Evolutionary conservation across 1,139 yeast genomes (phyloP).

Genomic region (Candida sojae): DNA sequence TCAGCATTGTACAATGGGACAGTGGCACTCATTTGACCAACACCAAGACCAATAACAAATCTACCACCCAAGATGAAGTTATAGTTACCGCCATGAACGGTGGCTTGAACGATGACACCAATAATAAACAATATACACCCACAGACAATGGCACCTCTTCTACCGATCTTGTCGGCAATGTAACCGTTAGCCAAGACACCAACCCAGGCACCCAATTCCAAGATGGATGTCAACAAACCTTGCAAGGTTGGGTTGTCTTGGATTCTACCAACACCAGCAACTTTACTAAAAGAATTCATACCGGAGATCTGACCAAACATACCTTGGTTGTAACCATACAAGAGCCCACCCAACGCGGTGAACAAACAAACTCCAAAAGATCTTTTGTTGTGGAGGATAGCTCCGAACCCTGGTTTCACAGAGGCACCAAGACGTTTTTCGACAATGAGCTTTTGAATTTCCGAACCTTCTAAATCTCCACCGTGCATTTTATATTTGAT

Average conservation of each 20-base stretch:
- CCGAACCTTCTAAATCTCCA: slow-evolving; percentile 10
- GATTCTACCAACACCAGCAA: slow-evolving; percentile 19
- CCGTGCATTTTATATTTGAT: slow-evolving; percentile 7
- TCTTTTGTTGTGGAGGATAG: slow-evolving; percentile 8
- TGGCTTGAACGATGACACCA: slow-evolving; percentile 39
- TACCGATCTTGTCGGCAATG: slow-evolving; percentile 29
- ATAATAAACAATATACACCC: slow-evolving; percentile 28
- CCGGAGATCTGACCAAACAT: slow-evolving; percentile 68
- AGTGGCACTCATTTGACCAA: slow-evolving; percentile 23
- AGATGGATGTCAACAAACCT: slow-evolving; percentile 26
- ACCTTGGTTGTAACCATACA: slow-evolving; percentile 79
- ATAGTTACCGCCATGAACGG: slow-evolving; percentile 14
- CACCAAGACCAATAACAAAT: slow-evolving; percentile 24
- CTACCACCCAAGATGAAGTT: slow-evolving; percentile 26
- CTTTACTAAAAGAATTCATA: slow-evolving; percentile 24
- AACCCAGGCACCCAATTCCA: slow-evolving; percentile 24
- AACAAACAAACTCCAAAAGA: slow-evolving; percentile 18
- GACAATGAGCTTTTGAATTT: slow-evolving; percentile 12
- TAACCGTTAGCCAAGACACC: slow-evolving; percentile 23
- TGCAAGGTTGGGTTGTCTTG: slow-evolving; percentile 21
- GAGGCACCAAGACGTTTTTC: slow-evolving; percentile 12
- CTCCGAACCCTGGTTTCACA: slow-evolving; percentile 10
- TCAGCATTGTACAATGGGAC: slow-evolving; percentile 25
- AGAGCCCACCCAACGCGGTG: slow-evolving; percentile 24
- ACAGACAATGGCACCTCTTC: slow-evolving; percentile 30